Conservation (phyloP, 257 asterid genomes). For the Leonotis leonurus region DNA sequence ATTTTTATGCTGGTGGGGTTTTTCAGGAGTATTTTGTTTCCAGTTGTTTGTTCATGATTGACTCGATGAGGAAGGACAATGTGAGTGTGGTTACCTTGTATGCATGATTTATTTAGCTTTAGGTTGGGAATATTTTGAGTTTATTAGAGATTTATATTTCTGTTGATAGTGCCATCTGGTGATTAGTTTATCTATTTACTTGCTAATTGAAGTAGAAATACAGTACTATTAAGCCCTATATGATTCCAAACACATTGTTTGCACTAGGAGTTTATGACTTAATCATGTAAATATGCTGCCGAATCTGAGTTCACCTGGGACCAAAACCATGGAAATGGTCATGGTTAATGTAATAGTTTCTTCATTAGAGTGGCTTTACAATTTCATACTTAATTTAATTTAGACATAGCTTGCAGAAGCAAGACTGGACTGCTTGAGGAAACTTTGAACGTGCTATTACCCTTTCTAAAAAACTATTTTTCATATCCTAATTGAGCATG, state of each 20-base stretch:
- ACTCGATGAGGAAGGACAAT: no score
- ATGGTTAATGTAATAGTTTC: background rate
- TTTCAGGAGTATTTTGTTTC: no score
- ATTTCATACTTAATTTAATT: background rate
- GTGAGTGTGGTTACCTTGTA: no score
- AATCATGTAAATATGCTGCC: background rate
- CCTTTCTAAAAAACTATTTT: background rate
- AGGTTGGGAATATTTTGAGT: no score
- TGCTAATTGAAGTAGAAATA: background rate
- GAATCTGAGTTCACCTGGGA: background rate
- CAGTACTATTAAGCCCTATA: background rate
- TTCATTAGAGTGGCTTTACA: background rate
- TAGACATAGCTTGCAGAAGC: no score
- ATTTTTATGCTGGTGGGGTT: no score
- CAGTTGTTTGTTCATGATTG: no score
- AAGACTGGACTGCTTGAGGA: no score
- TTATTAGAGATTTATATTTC: no score
- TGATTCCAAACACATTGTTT: background rate
- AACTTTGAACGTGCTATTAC: no score
- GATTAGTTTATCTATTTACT: background rate
- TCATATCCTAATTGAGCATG: background rate
- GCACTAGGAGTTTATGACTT: background rate
- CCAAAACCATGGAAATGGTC: background rate
- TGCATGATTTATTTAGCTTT: no score
- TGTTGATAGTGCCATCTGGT: background rate